A percentile compares a stretch with the other conserved stretches of the same genome.
phyloP scores from a whole-genome alignment of 225 moss, liverwort and hornwort species.

The Marchantia paleacea region DNA sequence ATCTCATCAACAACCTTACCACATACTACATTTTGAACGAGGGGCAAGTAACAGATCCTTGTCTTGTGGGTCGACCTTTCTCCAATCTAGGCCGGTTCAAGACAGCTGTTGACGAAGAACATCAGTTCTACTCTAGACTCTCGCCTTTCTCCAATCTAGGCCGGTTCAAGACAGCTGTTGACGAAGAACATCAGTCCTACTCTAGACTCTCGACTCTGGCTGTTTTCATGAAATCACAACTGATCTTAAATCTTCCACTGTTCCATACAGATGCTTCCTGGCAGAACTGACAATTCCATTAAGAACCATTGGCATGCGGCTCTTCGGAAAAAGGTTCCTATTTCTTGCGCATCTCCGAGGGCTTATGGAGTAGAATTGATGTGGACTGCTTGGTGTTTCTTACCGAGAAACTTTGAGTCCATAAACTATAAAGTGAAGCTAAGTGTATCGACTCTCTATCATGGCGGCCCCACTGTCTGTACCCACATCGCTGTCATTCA shows the following conservation, averaged over 20 bases:
- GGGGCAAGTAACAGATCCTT: too few relatives aligned
- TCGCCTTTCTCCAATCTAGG: too few relatives aligned
- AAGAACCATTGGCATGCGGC: constrained; percentile 76
- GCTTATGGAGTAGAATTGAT: background rate
- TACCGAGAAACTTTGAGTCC: background rate
- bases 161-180: too few relatives aligned
- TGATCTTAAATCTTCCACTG: background rate
- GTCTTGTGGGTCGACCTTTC: too few relatives aligned
- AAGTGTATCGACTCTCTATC: too few relatives aligned
- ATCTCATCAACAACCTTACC: too few relatives aligned
- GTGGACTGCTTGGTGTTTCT: background rate
- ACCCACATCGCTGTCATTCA: background rate
- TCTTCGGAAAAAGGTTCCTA: constrained; percentile 51
- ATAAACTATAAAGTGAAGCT: too few relatives aligned
- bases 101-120: too few relatives aligned
- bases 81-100: too few relatives aligned
- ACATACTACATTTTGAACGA: too few relatives aligned
- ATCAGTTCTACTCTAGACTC: background rate
- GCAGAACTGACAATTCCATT: constrained; percentile 69
- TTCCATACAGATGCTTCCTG: constrained; percentile 56
- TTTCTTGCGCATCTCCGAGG: background rate
- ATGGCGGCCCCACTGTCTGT: background rate
- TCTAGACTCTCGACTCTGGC: background rate
- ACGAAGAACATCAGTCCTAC: too few relatives aligned
- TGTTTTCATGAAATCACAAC: background rate